Evolutionary conservation across 257 asterid species (phyloP), one percentile per base, ranked within the genome.

Genomic region (Leonotis leonurus): DNA sequence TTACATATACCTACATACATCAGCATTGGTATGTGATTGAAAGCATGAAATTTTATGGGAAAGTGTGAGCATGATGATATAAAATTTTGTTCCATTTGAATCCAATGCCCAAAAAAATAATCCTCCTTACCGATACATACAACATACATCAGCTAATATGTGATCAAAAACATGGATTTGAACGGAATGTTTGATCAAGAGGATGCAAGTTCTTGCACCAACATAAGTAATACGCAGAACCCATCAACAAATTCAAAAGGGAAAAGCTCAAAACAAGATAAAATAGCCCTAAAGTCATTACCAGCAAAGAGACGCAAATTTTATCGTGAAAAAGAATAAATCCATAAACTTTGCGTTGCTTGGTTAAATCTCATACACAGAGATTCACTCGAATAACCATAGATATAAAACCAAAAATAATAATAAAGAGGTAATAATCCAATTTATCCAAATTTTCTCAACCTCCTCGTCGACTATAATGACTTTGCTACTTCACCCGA

Each of bases 381-480:
- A n/a, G 53, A 68, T 36, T 24, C 49, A 63, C 72, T 57, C 66
- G 5, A 22, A 56, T 25, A 30, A 68, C 24, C 12, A 18, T 26
- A 50, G 61, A 20, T 24, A 22, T 20, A 40, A 44, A 58, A 45
- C 30, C 32, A 21, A 48, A 6, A 1, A 4, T 3, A 0, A 36
- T 1, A n/a, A n/a, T 11, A 2, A 27, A 25, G 1, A 35, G 29
- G 30, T 26, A 44, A 17, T 12, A 13, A 50, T 67, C 69, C 30
- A 77, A 27, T 60, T 65, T 36, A 61, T 52, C 43, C 56, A 50
- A 21, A 52, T 8, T 55, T 70, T 50, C 73, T 35, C 67, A 74
- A 60, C 83, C 49, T 68, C 71, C 69, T 53, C 53, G 54, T 74
- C 71, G 37, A 68, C 69, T 9, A n/a, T n/a, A 63, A n/a, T 11